Evolutionary conservation across 2,329 filamentous ascomycete species (phyloP).

Genomic region (Chaetothyriales sp.): DNA sequence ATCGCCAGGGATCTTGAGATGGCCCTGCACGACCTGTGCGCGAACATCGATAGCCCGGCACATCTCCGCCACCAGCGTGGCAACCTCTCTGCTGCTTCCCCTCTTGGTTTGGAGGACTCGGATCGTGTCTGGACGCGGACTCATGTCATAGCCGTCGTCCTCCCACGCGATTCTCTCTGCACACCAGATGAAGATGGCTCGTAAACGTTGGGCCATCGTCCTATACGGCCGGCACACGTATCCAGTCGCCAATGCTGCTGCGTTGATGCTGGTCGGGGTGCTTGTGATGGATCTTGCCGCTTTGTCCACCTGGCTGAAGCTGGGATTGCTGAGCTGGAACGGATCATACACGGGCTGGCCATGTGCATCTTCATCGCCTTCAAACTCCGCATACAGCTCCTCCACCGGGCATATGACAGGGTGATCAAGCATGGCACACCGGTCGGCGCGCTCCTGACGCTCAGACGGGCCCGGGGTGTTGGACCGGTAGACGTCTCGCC

Average conservation of each 20-base stretch:
- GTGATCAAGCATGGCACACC: conserved; percentile 89
- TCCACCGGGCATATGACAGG: conserved; percentile 80
- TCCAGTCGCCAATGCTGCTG: conserved; percentile 67
- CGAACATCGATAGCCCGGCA: conserved; percentile 76
- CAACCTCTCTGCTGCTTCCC: conserved; percentile 79
- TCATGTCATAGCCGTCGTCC: conserved; percentile 71
- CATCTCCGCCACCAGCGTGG: conserved; percentile 79
- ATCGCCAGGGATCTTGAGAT: conserved; percentile 81
- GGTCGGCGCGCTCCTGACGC: conserved; percentile 64
- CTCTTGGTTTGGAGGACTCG: conserved; percentile 71
- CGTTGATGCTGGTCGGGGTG: conserved; percentile 66
- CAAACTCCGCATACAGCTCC: conserved; percentile 65
- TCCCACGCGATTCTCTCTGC: conserved; percentile 93
- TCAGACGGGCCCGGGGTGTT: conserved; percentile 87
- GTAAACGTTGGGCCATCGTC: conserved; percentile 79
- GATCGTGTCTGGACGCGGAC: conserved; percentile 49
- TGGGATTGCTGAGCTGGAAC: conserved; percentile 49
- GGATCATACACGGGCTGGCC: conserved; percentile 69
- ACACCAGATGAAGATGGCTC: conserved; percentile 95
- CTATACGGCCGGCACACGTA: conserved; percentile 90
- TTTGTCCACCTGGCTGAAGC: conserved; percentile 82
- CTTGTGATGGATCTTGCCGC: conserved; percentile 80
- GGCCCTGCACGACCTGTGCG: conserved; percentile 75
- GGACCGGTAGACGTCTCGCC: conserved; percentile 85
- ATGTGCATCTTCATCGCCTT: conserved; percentile 81